A percentile compares a stretch with the other conserved stretches of the same genome.
Evolutionary conservation across 345 rosid genomes (phyloP).

Genomic region (Anastatica hierochuntica): DNA sequence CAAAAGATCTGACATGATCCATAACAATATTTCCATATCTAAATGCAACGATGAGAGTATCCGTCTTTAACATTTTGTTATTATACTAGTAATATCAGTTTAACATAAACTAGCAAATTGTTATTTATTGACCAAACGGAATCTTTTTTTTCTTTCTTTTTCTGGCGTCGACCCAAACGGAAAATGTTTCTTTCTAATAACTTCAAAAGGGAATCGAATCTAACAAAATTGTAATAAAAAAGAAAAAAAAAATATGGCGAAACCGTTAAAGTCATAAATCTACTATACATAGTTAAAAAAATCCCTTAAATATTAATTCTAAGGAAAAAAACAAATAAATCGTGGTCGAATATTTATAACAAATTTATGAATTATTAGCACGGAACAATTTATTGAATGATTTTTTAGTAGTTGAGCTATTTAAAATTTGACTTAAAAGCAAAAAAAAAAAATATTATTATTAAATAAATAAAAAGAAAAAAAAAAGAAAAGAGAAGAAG

Average conservation of each 20-base stretch:
- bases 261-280: not conserved
- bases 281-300: not conserved
- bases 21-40: too few relatives aligned
- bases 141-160: not conserved
- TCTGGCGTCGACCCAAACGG: not conserved
- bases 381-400: too few relatives aligned
- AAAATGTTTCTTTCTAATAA: not conserved
- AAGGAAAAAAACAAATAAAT: not conserved
- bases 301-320: not conserved
- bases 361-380: too few relatives aligned
- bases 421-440: constrained; percentile 12
- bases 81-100: not conserved
- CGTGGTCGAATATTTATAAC: too few relatives aligned
- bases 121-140: not conserved
- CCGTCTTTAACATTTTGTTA: too few relatives aligned
- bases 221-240: not conserved
- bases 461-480: too few relatives aligned
- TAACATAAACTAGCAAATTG: constrained; percentile 3
- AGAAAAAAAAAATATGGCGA: not conserved
- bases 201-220: constrained; percentile 8
- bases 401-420: constrained; percentile 20
- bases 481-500: too few relatives aligned
- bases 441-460: not conserved
- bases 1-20: too few relatives aligned
- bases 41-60: too few relatives aligned